These are phyloP conservation scores for Dothistroma pini DNA, from an alignment of 2,329 filamentous ascomycete genomes.

Conservation along the genomic window DNA sequence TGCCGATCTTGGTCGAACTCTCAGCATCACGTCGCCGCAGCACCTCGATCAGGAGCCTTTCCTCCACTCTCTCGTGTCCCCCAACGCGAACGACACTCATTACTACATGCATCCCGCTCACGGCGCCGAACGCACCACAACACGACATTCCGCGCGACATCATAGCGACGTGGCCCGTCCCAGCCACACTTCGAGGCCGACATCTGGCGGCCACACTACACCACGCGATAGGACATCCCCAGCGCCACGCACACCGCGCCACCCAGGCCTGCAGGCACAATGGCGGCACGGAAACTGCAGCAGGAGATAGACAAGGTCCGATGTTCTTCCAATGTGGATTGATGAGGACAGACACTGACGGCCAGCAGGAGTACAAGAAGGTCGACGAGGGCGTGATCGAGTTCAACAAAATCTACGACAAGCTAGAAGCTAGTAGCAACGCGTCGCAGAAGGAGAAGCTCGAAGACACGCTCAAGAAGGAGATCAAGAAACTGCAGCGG, in stretches of 20 bases:
- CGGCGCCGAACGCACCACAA: conserved; percentile 1
- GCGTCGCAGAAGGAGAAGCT: conserved; percentile 96
- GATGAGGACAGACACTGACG: conserved; percentile 17
- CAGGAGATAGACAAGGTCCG: conserved; percentile 94
- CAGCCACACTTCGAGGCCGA: background rate
- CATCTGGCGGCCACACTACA: background rate
- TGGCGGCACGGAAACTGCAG: conserved; percentile 73
- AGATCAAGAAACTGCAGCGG: conserved; percentile 99
- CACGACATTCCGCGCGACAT: conserved; percentile 2
- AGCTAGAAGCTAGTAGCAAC: conserved; percentile 91
- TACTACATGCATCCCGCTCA: background rate
- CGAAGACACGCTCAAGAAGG: conserved; percentile 95
- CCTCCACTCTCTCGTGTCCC: background rate
- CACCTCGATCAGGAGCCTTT: background rate
- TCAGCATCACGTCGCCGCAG: background rate
- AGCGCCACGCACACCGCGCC: conserved; percentile 3
- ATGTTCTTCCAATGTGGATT: conserved; percentile 1
- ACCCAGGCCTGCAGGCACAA: conserved; percentile 1
- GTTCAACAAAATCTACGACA: conserved; percentile 95
- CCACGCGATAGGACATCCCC: conserved; percentile 4
- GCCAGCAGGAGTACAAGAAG: conserved; percentile 73
- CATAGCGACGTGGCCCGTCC: background rate
- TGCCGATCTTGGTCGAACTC: background rate
- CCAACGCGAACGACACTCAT: background rate
- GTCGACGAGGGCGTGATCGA: conserved; percentile 86